Percentiles rank a stretch among this genome's conserved stretches.
Conservation (phyloP, 176 grass and related monocot species). For the Oryza australiensis region DNA sequence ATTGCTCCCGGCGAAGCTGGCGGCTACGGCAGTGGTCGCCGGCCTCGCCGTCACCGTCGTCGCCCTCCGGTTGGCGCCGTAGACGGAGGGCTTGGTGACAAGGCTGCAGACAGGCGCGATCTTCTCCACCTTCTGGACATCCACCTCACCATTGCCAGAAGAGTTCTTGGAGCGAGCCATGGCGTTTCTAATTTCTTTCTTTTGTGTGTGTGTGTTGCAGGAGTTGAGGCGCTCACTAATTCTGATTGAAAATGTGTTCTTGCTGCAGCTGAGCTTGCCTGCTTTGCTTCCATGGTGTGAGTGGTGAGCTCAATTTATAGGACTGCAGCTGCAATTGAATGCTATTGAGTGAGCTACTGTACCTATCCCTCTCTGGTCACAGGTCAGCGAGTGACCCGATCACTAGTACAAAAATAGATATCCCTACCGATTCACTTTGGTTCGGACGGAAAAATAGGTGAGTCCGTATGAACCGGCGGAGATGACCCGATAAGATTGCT, state of each 20-base stretch:
- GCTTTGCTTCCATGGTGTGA: constrained; percentile 5
- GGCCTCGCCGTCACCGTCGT: background rate
- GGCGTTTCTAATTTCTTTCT: background rate
- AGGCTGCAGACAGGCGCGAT: constrained; percentile 37
- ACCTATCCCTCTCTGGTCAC: background rate
- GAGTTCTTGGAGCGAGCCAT: constrained; percentile 23
- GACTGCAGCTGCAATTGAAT: background rate
- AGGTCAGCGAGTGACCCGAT: too few relatives aligned
- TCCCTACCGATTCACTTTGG: too few relatives aligned
- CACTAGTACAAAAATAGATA: too few relatives aligned
- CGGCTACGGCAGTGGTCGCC: background rate
- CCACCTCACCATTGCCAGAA: constrained; percentile 25
- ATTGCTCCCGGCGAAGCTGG: background rate
- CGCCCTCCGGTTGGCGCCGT: background rate
- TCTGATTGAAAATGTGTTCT: background rate
- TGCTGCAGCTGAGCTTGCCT: background rate
- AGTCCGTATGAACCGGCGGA: too few relatives aligned
- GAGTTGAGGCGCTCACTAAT: background rate
- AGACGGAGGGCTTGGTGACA: constrained; percentile 23
- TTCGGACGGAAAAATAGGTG: too few relatives aligned
- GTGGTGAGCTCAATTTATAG: constrained; percentile 42
- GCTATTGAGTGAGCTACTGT: background rate
- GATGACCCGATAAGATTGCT: too few relatives aligned
- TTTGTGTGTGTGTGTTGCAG: background rate
- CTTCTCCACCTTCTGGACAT: constrained; percentile 49